phyloP scores from a whole-genome alignment of 1,284 basidiomycete genomes.

The Sporisorium graminicola region DNA sequence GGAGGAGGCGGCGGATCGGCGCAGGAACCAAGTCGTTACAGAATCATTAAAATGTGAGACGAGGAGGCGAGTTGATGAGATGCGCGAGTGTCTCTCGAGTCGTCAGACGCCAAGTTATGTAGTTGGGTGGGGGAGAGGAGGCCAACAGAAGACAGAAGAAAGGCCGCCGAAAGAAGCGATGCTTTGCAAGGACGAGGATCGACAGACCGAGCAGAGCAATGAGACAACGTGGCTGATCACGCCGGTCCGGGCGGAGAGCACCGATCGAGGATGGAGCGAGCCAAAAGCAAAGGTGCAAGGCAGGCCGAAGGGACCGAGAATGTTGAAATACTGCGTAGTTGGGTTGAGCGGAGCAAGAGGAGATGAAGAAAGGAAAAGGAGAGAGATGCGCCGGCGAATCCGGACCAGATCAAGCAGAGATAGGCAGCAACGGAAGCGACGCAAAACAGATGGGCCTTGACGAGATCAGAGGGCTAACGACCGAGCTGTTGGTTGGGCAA shows the following conservation, averaged over 20 bases:
- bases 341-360: background rate
- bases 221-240: background rate
- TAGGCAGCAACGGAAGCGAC: slow-evolving; percentile 13
- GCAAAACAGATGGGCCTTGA: background rate
- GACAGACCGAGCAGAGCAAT: background rate
- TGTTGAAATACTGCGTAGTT: background rate
- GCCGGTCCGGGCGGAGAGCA: slow-evolving; percentile 14
- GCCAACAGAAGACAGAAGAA: background rate
- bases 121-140: background rate
- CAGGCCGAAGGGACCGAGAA: slow-evolving; percentile 31
- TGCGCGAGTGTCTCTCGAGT: too few relatives aligned
- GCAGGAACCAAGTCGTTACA: background rate
- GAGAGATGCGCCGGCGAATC: background rate
- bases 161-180: background rate
- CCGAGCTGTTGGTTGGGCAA: slow-evolving; percentile 6
- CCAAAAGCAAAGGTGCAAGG: background rate
- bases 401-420: slow-evolving; percentile 10
- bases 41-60: background rate
- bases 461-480: background rate
- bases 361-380: background rate
- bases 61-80: too few relatives aligned
- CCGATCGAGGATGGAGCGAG: slow-evolving; percentile 2
- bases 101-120: background rate
- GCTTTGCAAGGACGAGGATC: background rate
- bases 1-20: background rate